A percentile compares a stretch with the other conserved stretches of the same genome.
phyloP scores from a whole-genome alignment of 352 stramenopile species.

The Phytophthora cryptogea region DNA sequence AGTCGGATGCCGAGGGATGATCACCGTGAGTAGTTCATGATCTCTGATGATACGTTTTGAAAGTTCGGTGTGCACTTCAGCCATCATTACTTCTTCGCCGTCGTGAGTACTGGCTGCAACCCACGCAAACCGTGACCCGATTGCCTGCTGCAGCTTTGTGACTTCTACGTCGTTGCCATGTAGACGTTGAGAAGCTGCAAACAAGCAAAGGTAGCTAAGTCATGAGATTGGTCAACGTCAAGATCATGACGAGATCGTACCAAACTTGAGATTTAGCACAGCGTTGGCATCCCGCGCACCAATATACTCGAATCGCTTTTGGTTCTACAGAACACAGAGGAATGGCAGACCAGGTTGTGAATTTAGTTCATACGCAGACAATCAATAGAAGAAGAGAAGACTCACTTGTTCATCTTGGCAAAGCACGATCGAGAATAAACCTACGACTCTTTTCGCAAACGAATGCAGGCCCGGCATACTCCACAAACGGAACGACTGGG shows the following conservation, averaged over 20 bases:
- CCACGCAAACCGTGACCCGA: conserved; percentile 47
- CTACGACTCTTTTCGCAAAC: conserved; percentile 34
- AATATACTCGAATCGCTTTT: conserved; percentile 47
- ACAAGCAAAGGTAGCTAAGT: conserved; percentile 1
- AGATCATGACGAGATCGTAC: conserved; percentile 30
- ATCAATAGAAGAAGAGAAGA: neutral
- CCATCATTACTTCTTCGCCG: conserved; percentile 59
- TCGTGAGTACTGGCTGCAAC: conserved; percentile 71
- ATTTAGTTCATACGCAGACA: neutral
- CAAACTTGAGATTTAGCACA: conserved; percentile 74
- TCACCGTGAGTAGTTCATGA: conserved; percentile 42
- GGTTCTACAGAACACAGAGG: conserved; percentile 38
- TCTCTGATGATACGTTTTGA: conserved; percentile 2
- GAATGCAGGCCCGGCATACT: conserved; percentile 38
- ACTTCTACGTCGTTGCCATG: conserved; percentile 5
- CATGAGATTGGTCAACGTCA: neutral
- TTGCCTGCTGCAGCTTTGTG: conserved; percentile 11
- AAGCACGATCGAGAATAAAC: conserved; percentile 57
- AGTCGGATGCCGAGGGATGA: conserved; percentile 68
- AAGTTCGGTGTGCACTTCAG: conserved; percentile 41
- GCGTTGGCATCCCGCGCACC: conserved; percentile 37
- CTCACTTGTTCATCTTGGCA: conserved; percentile 63
- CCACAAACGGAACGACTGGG: conserved; percentile 56
- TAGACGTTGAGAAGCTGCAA: conserved; percentile 20
- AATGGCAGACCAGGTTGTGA: too few relatives aligned